Evolutionary conservation across 768 basidiomycete species (phyloP), one percentile per base, ranked within the genome.

Genomic region (Amanita jacksonii): DNA sequence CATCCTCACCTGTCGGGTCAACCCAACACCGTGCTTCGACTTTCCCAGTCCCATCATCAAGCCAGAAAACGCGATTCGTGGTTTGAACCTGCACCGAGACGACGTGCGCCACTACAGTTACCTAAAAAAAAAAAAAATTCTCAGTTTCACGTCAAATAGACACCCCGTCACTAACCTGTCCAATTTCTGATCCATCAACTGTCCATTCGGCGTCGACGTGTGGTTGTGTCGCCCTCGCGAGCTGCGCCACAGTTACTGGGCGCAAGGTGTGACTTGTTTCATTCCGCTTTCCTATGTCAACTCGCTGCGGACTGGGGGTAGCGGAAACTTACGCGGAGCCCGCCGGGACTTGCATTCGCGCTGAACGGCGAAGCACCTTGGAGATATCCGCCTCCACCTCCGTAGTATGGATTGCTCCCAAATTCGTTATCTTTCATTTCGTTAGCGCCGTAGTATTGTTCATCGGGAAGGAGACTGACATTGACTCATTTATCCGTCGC

Each of bases 161-260:
- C n/a, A n/a, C n/a, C n/a, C n/a, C n/a, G n/a, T n/a, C n/a, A 56
- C 50, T 8, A 51, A 88, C 93, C 61, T 89, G 87, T 38, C 85
- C 85, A 46, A 92, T 69, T 49, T 92, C 85, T 3, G 71, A 63
- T 22, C 79, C 84, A 46, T 91, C 91, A 25, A 98, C 68, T 47
- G 70, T 70, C 79, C 90, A 96, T 46, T 93, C 89, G 2, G 87
- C 83, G 52, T 97, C 93, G 1, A 83, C 70, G 57, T 94, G 88
- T 4, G 81, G 72, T 66, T 93, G 91, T n/a, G 65, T 70, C 1
- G 92, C 85, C 51, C 75, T 73, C 27, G 68, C 57, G 35, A 96
- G 69, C 57, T 94, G 91, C 41, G 76, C 72, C 52, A 66, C 52
- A 5, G 60, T 62, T n/a, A 64, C 57, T n/a, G 55, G 61, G 40